Evolutionary conservation across 306 rosid species (phyloP).

Genomic region (Sechiopsis laciniata): DNA sequence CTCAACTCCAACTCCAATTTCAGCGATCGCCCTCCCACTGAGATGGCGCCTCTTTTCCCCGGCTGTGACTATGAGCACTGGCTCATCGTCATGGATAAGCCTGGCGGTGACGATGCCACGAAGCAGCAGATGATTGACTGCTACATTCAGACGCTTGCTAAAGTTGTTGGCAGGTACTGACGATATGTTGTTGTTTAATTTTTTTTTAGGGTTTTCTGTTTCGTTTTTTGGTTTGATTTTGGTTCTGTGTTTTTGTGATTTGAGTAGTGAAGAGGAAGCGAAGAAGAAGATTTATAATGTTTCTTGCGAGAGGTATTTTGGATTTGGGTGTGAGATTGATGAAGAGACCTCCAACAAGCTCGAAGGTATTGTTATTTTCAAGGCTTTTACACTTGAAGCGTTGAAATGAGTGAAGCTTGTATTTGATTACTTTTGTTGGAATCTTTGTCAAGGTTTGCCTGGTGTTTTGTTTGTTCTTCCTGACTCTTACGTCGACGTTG

Average conservation of each 20-base stretch:
- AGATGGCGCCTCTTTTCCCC: slow-evolving; percentile 95
- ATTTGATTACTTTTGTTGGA: not conserved
- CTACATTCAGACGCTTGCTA: slow-evolving; percentile 67
- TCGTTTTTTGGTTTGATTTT: not conserved
- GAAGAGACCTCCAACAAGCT: slow-evolving; percentile 93
- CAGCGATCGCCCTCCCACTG: slow-evolving; percentile 87
- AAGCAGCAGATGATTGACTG: slow-evolving; percentile 85
- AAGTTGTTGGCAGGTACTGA: slow-evolving; percentile 63
- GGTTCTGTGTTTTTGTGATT: not conserved
- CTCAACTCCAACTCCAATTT: slow-evolving; percentile 62
- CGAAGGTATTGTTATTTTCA: slow-evolving; percentile 43
- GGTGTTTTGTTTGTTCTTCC: slow-evolving; percentile 89
- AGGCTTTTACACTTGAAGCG: no score
- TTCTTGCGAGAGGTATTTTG: slow-evolving; percentile 81
- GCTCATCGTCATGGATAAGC: slow-evolving; percentile 92
- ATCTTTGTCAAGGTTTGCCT: slow-evolving; percentile 48
- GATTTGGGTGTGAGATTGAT: slow-evolving; percentile 85
- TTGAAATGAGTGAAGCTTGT: not conserved
- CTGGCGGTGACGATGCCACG: slow-evolving; percentile 73
- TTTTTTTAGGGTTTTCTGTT: not conserved
- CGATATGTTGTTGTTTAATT: not conserved
- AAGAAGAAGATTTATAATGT: slow-evolving; percentile 86
- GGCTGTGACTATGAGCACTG: slow-evolving; percentile 96
- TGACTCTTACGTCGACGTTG: slow-evolving; percentile 86
- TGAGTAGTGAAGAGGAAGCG: slow-evolving; percentile 74